Evolutionary conservation across 495 filamentous ascomycete species (phyloP).

Genomic region (Penicillium cataractarum): DNA sequence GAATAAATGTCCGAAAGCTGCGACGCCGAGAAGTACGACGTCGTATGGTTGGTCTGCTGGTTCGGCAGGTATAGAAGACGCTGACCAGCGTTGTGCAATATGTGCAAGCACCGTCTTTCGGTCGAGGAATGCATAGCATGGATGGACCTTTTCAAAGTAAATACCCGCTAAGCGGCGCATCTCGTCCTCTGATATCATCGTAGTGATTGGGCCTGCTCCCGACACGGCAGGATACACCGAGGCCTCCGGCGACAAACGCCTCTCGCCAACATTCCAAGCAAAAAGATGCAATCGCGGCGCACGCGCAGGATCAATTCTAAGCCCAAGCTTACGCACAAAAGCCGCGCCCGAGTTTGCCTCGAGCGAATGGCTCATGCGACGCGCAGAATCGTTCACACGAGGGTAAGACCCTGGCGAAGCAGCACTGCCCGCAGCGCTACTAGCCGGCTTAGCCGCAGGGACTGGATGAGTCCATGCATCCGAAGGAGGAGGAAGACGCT

Average conservation of each 20-base stretch:
- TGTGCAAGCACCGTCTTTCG: conserved; percentile 33
- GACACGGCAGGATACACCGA: conserved; percentile 8
- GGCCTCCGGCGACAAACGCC: conserved; percentile 29
- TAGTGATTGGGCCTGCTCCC: conserved; percentile 31
- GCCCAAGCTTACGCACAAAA: conserved; percentile 56
- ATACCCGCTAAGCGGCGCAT: conserved; percentile 42
- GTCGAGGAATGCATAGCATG: conserved; percentile 55
- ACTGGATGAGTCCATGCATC: conserved; percentile 16
- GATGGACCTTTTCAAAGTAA: conserved; percentile 56
- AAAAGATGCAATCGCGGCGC: conserved; percentile 58
- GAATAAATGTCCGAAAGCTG: conserved; percentile 53
- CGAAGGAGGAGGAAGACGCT: conserved; percentile 16
- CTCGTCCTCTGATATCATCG: conserved; percentile 46
- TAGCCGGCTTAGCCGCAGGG: neutral
- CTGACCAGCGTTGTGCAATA: conserved; percentile 44
- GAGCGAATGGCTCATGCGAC: conserved; percentile 31
- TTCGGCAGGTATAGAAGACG: conserved; percentile 14
- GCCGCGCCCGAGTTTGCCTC: conserved; percentile 60
- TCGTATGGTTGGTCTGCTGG: conserved; percentile 41
- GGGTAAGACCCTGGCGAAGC: conserved; percentile 16
- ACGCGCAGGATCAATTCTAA: conserved; percentile 52
- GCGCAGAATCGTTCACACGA: conserved; percentile 3
- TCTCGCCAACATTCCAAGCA: conserved; percentile 57
- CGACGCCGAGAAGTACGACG: conserved; percentile 50
- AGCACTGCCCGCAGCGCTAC: conserved; percentile 9